Base-by-base conservation (phyloP, 177 flowering plant species). In the Telopea speciosissima region DNA sequence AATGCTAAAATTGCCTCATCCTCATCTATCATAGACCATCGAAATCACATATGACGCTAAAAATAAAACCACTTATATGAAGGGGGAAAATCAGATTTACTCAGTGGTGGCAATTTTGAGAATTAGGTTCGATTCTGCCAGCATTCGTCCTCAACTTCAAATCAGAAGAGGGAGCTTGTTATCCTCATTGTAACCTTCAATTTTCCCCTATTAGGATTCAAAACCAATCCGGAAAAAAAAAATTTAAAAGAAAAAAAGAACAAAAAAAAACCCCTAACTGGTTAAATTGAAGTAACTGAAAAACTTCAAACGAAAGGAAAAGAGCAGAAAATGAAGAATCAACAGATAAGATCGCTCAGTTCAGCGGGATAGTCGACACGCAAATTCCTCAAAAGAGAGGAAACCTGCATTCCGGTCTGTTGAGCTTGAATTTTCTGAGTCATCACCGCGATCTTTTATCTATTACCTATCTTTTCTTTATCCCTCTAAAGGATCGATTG, bases 321-420 rank as follows among this genome's bases (percentile, higher is more conserved):
- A 25, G 0, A 36, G 17, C 2, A 31, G 44, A 6, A 26, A 28
- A 28, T 28, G 21, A 8, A 42, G 11, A 56, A 1, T 8, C 11
- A 9, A 62, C 10, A 59, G 24, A 65, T 16, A 64, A 63, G 72
- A 74, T 69, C 63, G 60, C 76, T 74, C 72, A 69, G 72, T n/a
- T 74, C 72, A 69, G 76, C 72, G 60, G 69, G 69, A 4, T 64
- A 21, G 22, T 74, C 76, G 76, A 74, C 76, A 74, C 69, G 72
- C 65, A 74, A 69, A 59, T 69, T n/a, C 28, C 65, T 44, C 21
- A n/a, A 1, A 17, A 19, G 16, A 36, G 66, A 33, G 69, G 71
- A 56, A 42, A 69, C 72, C 76, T 74, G 65, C 76, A 63, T 33
- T 74, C 76, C 76, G 76, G 76, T 74, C 72, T 74, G 72, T 74